These are phyloP conservation scores for Wickerhamomyces ciferrii DNA, from an alignment of 805 yeast genomes.

Conservation along the genomic window DNA sequence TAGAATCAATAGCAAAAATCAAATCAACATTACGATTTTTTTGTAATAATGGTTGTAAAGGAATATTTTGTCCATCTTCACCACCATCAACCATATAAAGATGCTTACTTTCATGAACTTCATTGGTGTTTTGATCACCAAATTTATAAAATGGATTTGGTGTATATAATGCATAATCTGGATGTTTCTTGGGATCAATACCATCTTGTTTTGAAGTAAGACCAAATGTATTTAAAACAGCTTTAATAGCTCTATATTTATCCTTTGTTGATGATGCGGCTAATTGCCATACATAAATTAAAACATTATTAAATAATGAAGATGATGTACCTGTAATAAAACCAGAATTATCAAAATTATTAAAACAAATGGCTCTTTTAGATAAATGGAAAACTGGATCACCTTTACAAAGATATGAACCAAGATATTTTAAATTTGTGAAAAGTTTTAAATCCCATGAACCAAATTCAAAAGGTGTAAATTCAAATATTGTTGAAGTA, in stretches of 20 bases:
- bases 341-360: slow-evolving; percentile 54
- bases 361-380: slow-evolving; percentile 33
- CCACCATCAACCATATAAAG: slow-evolving; percentile 72
- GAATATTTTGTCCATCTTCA: slow-evolving; percentile 70
- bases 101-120: slow-evolving; percentile 23
- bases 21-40: slow-evolving; percentile 57
- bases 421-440: slow-evolving; percentile 45
- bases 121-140: slow-evolving; percentile 13
- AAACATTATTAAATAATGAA: slow-evolving; percentile 46
- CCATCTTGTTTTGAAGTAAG: slow-evolving; percentile 30
- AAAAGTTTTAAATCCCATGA: slow-evolving; percentile 58
- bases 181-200: slow-evolving; percentile 30
- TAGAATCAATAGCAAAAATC: slow-evolving; percentile 54
- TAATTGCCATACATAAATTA: slow-evolving; percentile 36
- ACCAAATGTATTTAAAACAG: slow-evolving; percentile 39
- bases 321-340: slow-evolving; percentile 62
- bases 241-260: slow-evolving; percentile 28
- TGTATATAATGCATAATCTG: slow-evolving; percentile 54
- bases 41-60: slow-evolving; percentile 59
- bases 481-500: slow-evolving; percentile 46
- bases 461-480: slow-evolving; percentile 64
- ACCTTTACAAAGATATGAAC: slow-evolving; percentile 43
- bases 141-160: slow-evolving; percentile 55
- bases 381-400: slow-evolving; percentile 23
- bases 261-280: slow-evolving; percentile 25